phyloP scores from a whole-genome alignment of 2,329 filamentous ascomycete species.

The Fusarium setosum region DNA sequence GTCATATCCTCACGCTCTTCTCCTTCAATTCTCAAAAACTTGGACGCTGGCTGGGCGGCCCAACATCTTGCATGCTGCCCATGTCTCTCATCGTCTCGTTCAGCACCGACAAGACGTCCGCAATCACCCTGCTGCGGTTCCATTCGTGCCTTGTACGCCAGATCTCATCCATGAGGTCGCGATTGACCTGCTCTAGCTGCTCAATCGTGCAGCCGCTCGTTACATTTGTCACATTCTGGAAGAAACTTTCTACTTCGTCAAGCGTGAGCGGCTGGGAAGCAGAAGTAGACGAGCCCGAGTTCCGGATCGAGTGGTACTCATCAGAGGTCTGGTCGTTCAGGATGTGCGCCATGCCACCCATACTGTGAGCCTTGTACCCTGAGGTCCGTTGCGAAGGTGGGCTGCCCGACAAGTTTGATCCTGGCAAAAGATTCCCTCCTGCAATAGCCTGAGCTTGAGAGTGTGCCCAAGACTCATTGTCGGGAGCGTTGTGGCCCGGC shows the following conservation, averaged over 20 bases:
- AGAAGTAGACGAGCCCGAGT: slow-evolving; percentile 53
- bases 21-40: slow-evolving; percentile 19
- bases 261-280: slow-evolving; percentile 59
- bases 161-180: slow-evolving; percentile 88
- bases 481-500: slow-evolving; percentile 60
- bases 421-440: slow-evolving; percentile 48
- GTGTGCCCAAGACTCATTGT: slow-evolving; percentile 67
- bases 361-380: slow-evolving; percentile 47
- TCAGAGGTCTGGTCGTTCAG: slow-evolving; percentile 55
- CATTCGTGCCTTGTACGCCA: slow-evolving; percentile 85
- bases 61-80: slow-evolving; percentile 61
- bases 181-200: slow-evolving; percentile 93
- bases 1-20: background rate
- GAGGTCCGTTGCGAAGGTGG: slow-evolving; percentile 49
- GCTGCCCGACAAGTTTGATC: slow-evolving; percentile 46
- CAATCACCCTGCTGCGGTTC: slow-evolving; percentile 82
- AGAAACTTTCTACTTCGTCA: slow-evolving; percentile 67
- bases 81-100: slow-evolving; percentile 81
- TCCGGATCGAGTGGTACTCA: slow-evolving; percentile 45
- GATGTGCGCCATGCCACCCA: slow-evolving; percentile 47
- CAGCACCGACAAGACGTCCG: slow-evolving; percentile 74
- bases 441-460: slow-evolving; percentile 67
- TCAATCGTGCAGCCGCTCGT: slow-evolving; percentile 88
- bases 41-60: slow-evolving; percentile 55
- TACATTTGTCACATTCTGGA: slow-evolving; percentile 70